phyloP scores from a whole-genome alignment of 768 basidiomycete species.

The Lactarius tabidus region DNA sequence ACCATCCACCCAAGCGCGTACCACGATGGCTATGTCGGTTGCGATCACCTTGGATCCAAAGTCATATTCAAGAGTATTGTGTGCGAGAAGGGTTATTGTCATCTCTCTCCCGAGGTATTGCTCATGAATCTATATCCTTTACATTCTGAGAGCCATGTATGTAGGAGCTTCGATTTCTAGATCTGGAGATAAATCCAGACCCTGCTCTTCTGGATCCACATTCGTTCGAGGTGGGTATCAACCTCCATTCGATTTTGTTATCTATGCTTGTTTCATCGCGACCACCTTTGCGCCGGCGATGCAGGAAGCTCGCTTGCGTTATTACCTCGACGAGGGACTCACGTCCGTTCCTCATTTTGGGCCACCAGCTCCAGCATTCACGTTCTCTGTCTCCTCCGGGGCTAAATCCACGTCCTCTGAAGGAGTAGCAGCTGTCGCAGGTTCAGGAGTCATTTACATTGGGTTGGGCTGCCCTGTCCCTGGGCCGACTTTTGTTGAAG shows the following conservation, averaged over 20 bases:
- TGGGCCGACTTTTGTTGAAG: neutral
- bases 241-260: too few relatives aligned
- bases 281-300: too few relatives aligned
- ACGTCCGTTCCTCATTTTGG: neutral
- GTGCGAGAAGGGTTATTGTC: neutral
- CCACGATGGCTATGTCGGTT: neutral
- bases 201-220: too few relatives aligned
- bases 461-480: neutral
- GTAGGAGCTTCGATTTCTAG: neutral
- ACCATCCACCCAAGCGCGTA: neutral
- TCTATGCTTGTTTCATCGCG: neutral
- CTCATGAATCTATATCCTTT: neutral
- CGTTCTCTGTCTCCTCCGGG: neutral
- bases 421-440: too few relatives aligned
- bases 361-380: neutral
- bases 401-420: too few relatives aligned
- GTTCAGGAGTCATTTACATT: too few relatives aligned
- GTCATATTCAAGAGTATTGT: neutral
- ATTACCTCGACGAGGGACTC: conserved; percentile 7
- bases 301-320: conserved; percentile 6
- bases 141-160: neutral
- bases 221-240: too few relatives aligned
- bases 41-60: too few relatives aligned
- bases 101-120: conserved; percentile 7
- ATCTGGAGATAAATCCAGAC: neutral